A percentile compares a stretch with the other conserved stretches of the same genome.
Conservation (phyloP, 139 green algal genomes). For the Tetraselmis chui region DNA sequence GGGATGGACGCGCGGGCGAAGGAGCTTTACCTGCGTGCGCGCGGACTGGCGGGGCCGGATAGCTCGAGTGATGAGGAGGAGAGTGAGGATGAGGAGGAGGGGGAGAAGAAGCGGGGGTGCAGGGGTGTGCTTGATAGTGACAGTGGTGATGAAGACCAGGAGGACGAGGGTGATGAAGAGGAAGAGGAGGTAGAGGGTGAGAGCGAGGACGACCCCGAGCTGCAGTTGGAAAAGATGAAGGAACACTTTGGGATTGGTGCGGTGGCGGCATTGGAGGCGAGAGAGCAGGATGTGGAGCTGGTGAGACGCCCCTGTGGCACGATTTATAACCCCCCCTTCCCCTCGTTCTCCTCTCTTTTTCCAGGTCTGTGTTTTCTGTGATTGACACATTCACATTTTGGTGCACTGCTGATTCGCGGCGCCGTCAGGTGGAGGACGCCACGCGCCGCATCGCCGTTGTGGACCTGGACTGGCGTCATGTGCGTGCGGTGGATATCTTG, state of each 20-base stretch:
- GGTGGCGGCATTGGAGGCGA: background rate
- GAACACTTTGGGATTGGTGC: background rate
- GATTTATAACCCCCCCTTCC: too few relatives aligned
- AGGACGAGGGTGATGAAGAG: conserved; percentile 3
- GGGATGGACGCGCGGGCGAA: background rate
- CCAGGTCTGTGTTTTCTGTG: too few relatives aligned
- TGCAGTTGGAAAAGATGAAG: background rate
- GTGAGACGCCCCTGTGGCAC: background rate
- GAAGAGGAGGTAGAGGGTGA: too few relatives aligned
- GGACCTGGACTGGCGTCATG: conserved; percentile 84
- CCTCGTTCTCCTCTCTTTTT: too few relatives aligned
- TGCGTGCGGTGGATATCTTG: conserved; percentile 76
- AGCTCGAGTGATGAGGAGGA: conserved; percentile 8
- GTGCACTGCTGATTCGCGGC: too few relatives aligned
- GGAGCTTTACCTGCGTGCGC: background rate
- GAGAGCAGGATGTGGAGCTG: background rate
- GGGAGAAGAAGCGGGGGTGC: too few relatives aligned
- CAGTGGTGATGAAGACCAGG: conserved; percentile 14
- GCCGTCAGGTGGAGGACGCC: background rate
- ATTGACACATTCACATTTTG: too few relatives aligned
- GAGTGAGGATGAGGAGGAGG: conserved; percentile 28
- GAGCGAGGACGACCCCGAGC: background rate
- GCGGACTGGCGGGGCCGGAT: background rate
- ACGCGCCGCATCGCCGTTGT: conserved; percentile 64
- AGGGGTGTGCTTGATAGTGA: too few relatives aligned